Evolutionary conservation across 2,329 filamentous ascomycete species (phyloP).

Genomic region (Achaetomium macrosporum): DNA sequence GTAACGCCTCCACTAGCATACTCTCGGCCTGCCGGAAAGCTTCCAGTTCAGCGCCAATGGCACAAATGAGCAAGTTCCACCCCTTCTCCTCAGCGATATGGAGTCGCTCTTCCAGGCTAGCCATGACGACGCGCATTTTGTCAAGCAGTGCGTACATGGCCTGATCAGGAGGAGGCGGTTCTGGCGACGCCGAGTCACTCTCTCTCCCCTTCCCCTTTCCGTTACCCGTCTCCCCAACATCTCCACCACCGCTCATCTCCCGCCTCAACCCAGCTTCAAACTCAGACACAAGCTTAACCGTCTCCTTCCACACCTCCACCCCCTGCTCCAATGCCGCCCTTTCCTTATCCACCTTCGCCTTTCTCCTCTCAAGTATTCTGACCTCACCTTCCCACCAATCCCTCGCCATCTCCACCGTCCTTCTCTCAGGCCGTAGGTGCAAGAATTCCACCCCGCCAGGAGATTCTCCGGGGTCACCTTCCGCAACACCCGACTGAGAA

Average conservation of each 20-base stretch:
- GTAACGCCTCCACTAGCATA: constrained; percentile 29
- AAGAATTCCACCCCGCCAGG: constrained; percentile 49
- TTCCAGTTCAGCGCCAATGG: constrained; percentile 58
- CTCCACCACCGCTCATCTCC: constrained; percentile 40
- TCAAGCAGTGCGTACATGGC: constrained; percentile 42
- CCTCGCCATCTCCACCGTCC: constrained; percentile 64
- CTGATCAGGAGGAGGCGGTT: constrained; percentile 28
- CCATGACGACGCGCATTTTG: constrained; percentile 52
- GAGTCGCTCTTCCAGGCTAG: constrained; percentile 48
- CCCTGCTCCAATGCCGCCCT: constrained; percentile 62
- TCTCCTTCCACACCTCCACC: constrained; percentile 58
- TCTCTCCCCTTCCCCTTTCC: constrained; percentile 29
- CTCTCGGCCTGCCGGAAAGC: constrained; percentile 30
- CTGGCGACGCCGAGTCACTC: not conserved
- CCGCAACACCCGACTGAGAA: constrained; percentile 7
- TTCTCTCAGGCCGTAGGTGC: constrained; percentile 54
- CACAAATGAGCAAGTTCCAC: constrained; percentile 72
- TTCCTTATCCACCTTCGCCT: constrained; percentile 54
- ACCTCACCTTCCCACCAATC: constrained; percentile 66
- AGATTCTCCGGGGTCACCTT: constrained; percentile 25
- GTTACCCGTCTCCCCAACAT: constrained; percentile 6
- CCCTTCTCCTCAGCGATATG: constrained; percentile 52
- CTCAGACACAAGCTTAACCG: constrained; percentile 51
- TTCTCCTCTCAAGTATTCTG: constrained; percentile 47
- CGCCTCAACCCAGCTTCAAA: constrained; percentile 61